Evolutionary conservation across 2,329 filamentous ascomycete species (phyloP), one percentile per base, ranked within the genome.

Genomic region (Fusarium poae): DNA sequence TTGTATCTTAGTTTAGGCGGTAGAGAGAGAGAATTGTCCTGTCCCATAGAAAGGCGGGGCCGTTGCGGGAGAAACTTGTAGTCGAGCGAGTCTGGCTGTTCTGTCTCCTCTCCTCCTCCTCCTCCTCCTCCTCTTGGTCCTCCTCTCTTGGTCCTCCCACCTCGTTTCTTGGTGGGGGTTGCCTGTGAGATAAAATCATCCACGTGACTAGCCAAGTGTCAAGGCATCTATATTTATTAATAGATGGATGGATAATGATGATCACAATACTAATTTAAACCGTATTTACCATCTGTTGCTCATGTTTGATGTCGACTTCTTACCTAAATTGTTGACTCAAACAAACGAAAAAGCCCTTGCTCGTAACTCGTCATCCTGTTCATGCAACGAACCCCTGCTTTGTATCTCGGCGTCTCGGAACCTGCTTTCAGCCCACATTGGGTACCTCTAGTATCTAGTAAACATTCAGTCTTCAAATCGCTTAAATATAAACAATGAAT

Each of bases 91-190:
- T 29, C 48, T 51, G 48, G 48, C 34, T 50, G 48, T 21, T 39
- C 9, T 13, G 48, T 50, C 51, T 48, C 40, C 61, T 73, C 74
- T 77, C 72, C 71, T 61, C 11, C 30, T 49, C 29, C 30, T 49
- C 45, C 55, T 39, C n/a, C 34, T 20, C 6, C n/a, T 16, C 6
- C 30, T 32, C 30, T 20, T n/a, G 34, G 27, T 27, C 27, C 35
- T 37, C 35, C 35, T 10, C 9, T 60, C 43, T 37, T 49, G 27
- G 40, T 21, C 55, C 34, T 39, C 64, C 70, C 50, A 37, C 39
- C 71, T 67, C 69, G 52, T 61, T 76, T 70, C 71, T 68, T 71
- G 59, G 63, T 77, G 77, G 76, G 77, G 77, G 60, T 68, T 76
- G 72, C 71, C 74, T 56, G 72, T 74, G 71, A 74, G 74, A 77